A percentile compares a stretch with the other conserved stretches of the same genome.
Conservation (phyloP, 192 early-diverging fungal species). For the Spizellomyces punctatus region DNA sequence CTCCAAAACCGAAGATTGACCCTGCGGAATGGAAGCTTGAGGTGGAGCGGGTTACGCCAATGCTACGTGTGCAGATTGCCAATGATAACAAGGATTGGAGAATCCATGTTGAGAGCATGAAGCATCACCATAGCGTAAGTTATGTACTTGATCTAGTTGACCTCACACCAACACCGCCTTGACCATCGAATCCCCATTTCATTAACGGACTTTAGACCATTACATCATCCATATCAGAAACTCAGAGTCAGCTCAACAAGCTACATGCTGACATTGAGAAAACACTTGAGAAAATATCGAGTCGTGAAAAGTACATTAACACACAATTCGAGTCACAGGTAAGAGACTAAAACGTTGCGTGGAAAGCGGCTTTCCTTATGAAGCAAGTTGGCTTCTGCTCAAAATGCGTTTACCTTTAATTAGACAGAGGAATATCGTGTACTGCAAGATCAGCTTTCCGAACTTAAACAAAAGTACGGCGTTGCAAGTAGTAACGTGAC, state of each 20-base stretch:
- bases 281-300: constrained; percentile 58
- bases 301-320: constrained; percentile 66
- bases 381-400: not conserved
- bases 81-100: constrained; percentile 69
- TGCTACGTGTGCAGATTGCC: constrained; percentile 53
- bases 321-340: constrained; percentile 60
- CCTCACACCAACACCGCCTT: not conserved
- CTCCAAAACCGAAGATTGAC: constrained; percentile 45
- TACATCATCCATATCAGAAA: constrained; percentile 35
- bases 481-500: constrained; percentile 50
- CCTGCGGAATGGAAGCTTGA: constrained; percentile 57
- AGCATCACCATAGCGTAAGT: constrained; percentile 46
- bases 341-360: not conserved
- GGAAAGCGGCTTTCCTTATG: not conserved
- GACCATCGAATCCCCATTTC: constrained; percentile 7
- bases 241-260: constrained; percentile 43
- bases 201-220: constrained; percentile 45
- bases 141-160: constrained; percentile 6
- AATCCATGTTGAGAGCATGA: constrained; percentile 60
- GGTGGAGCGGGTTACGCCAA: constrained; percentile 60
- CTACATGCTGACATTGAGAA: constrained; percentile 55
- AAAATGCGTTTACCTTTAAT: constrained; percentile 4
- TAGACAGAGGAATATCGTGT: constrained; percentile 54
- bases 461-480: constrained; percentile 58
- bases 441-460: constrained; percentile 53